Evolutionary conservation across 2,329 filamentous ascomycete genomes (phyloP), one percentile per base, ranked within the genome.

Genomic region (Venturia oleaginea): DNA sequence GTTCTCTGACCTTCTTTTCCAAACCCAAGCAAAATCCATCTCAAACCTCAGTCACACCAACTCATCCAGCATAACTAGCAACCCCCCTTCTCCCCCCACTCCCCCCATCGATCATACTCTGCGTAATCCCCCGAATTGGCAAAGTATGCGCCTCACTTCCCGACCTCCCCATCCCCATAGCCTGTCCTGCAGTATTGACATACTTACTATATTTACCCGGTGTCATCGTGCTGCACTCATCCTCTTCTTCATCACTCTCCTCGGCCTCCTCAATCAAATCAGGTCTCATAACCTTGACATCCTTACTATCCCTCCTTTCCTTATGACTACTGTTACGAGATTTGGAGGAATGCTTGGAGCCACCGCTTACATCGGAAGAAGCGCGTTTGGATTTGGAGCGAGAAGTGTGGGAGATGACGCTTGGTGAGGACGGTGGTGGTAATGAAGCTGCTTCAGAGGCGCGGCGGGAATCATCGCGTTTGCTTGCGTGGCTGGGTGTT

Each of bases 91-190:
- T 68, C 66, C 66, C 68, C 27, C 67, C 71, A 48, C 68, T 69
- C 62, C 69, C 67, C 17, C 72, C 71, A 62, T 71, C 70, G 57
- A 75, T 68, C 72, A 75, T 76, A 64, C 73, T 76, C 59, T 70
- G 71, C 63, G 74, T 76, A 62, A 73, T 76, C 59, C 72, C 73
- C 66, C 71, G 68, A 38, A 76, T 69, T 11, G 73, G 71, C 65
- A 76, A 42, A 55, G 67, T 73, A 43, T 70, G 69, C 59, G 73
- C 75, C 64, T 69, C 72, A n/a, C 73, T 72, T 38, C 67, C 34
- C 4, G 6, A 64, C 8, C 72, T 72, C 63, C 72, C 71, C 67
- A 68, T 67, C 63, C 70, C 70, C 46, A 57, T 59, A 54, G 34
- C n/a, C 8, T 62, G 13, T 11, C 40, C 32, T 4, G 46, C 46